These are phyloP conservation scores for Boechera retrofracta DNA, from an alignment of 345 rosid species.

Conservation along the genomic window DNA sequence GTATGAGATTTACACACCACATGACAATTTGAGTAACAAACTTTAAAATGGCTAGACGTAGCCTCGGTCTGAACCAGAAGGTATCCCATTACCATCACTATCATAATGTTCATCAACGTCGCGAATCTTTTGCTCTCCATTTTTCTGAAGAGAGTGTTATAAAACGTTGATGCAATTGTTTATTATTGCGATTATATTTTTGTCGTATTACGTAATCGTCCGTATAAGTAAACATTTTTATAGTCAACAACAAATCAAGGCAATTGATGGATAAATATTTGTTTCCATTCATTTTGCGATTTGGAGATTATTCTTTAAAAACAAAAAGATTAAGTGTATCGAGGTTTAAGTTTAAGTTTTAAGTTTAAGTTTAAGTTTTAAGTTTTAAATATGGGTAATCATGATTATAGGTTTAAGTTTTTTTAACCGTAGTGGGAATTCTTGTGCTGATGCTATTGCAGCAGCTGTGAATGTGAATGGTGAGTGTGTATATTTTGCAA, in stretches of 20 bases:
- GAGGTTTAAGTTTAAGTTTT: no score
- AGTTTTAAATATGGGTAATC: no score
- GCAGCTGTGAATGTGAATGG: no score
- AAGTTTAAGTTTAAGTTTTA: no score
- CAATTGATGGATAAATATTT: neutral
- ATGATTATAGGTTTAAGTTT: no score
- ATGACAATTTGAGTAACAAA: slow-evolving; percentile 30
- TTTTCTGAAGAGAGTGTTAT: neutral
- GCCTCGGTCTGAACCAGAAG: slow-evolving; percentile 21
- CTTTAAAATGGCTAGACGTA: slow-evolving; percentile 17
- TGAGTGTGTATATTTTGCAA: no score
- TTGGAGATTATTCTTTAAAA: neutral
- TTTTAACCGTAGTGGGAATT: no score
- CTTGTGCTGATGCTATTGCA: no score
- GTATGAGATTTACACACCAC: slow-evolving; percentile 22
- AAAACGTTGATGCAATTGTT: neutral
- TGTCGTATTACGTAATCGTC: neutral
- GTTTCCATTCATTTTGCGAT: neutral
- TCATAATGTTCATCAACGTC: slow-evolving; percentile 1
- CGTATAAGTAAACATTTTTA: neutral
- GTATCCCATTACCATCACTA: slow-evolving; percentile 18
- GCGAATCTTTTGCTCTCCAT: slow-evolving; percentile 23
- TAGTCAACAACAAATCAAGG: neutral
- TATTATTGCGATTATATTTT: neutral
- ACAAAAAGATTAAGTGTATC: no score